Evolutionary conservation across 306 rosid species (phyloP).

Genomic region (Corylus avellana): DNA sequence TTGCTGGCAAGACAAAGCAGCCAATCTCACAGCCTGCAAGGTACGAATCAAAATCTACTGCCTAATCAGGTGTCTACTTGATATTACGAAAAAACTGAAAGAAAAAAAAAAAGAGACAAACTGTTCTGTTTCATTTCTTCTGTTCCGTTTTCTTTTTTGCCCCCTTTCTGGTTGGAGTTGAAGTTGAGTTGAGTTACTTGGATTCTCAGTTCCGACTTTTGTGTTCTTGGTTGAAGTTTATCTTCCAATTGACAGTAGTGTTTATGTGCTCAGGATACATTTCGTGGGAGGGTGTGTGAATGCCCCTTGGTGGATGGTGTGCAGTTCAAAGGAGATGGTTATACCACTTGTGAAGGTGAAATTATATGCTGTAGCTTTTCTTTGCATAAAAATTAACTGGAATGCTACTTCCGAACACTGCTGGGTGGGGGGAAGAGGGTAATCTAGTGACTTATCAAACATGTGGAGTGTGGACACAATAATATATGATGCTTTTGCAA

Average conservation of each 20-base stretch:
- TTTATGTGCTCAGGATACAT: slow-evolving; percentile 73
- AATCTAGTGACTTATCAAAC: neutral
- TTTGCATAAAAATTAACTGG: neutral
- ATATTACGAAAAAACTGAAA: neutral
- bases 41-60: slow-evolving; percentile 40
- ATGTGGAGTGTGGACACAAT: neutral
- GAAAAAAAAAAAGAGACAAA: neutral
- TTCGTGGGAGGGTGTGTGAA: slow-evolving; percentile 96
- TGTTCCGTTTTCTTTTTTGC: slow-evolving; percentile 1
- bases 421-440: neutral
- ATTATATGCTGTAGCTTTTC: slow-evolving; percentile 9
- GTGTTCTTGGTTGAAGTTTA: neutral
- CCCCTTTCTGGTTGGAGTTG: neutral
- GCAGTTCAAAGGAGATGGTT: slow-evolving; percentile 99
- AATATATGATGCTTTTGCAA: neutral
- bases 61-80: slow-evolving; percentile 14
- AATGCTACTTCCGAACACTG: neutral
- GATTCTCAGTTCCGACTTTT: neutral
- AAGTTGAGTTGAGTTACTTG: neutral
- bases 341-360: slow-evolving; percentile 82
- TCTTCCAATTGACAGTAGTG: slow-evolving; percentile 15
- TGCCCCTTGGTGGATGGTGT: slow-evolving; percentile 97
- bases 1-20: slow-evolving; percentile 84
- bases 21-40: slow-evolving; percentile 96
- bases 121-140: neutral